Evolutionary conservation across 2,329 filamentous ascomycete species (phyloP).

Genomic region (Hypoxylon sp.): DNA sequence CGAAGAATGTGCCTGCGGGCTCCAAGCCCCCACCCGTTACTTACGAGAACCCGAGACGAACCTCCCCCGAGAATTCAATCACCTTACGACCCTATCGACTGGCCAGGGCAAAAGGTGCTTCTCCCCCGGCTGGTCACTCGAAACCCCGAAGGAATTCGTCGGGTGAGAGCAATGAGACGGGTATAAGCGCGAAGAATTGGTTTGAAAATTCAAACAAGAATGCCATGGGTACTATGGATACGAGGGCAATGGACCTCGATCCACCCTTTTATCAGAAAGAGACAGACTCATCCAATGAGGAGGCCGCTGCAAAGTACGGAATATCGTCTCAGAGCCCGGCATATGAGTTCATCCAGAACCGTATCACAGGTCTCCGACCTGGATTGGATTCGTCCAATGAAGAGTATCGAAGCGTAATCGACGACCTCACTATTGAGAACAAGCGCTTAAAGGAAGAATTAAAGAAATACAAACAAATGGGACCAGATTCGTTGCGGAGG

Average conservation of each 20-base stretch:
- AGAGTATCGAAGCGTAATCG: constrained; percentile 71
- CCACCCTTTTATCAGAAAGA: constrained; percentile 70
- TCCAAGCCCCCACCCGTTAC: constrained; percentile 48
- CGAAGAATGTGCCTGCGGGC: constrained; percentile 47
- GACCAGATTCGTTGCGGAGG: constrained; percentile 76
- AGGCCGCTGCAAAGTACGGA: constrained; percentile 47
- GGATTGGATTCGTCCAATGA: constrained; percentile 20
- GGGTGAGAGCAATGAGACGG: constrained; percentile 65
- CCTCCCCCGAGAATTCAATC: constrained; percentile 63
- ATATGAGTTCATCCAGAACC: constrained; percentile 40
- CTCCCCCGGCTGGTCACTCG: constrained; percentile 42
- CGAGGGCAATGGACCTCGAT: constrained; percentile 67
- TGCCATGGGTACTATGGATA: constrained; percentile 60
- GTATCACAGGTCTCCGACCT: constrained; percentile 3
- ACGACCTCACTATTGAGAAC: constrained; percentile 88
- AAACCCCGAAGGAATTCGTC: constrained; percentile 61
- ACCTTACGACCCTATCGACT: constrained; percentile 64
- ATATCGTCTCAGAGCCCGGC: constrained; percentile 48
- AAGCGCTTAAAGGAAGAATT: constrained; percentile 82
- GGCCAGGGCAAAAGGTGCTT: constrained; percentile 61
- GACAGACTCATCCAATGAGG: constrained; percentile 67
- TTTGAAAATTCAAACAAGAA: constrained; percentile 70
- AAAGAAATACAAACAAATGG: constrained; percentile 77
- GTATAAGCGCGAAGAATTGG: constrained; percentile 67
- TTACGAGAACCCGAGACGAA: constrained; percentile 57